phyloP scores from a whole-genome alignment of 2,329 filamentous ascomycete genomes.

The Davidsoniella australis region DNA sequence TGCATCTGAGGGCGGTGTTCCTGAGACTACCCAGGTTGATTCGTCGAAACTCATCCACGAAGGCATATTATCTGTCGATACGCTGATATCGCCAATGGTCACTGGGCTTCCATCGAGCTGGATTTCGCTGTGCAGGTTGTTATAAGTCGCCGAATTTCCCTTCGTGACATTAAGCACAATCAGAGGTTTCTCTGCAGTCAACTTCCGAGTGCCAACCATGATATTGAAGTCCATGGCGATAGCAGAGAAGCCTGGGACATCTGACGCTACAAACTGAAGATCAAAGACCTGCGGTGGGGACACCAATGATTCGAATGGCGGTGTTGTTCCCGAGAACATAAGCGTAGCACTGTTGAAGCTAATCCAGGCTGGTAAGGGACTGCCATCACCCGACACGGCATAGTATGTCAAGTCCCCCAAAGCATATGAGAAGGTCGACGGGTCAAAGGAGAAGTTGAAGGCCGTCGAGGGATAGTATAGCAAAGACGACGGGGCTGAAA shows the following conservation, averaged over 20 bases:
- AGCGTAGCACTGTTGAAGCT: conserved; percentile 49
- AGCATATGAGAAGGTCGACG: conserved; percentile 45
- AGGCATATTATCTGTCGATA: conserved; percentile 37
- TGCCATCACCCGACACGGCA: conserved; percentile 56
- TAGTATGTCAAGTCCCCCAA: conserved; percentile 49
- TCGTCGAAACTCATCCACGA: conserved; percentile 53
- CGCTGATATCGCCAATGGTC: conserved; percentile 31
- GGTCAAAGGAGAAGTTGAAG: conserved; percentile 37
- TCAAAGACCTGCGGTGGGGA: conserved; percentile 56
- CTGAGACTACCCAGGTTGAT: conserved; percentile 42
- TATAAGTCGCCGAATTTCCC: conserved; percentile 30
- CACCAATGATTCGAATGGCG: conserved; percentile 42
- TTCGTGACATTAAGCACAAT: conserved; percentile 40
- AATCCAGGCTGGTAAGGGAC: conserved; percentile 75
- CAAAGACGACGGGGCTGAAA: conserved; percentile 42
- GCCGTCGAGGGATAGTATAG: conserved; percentile 34
- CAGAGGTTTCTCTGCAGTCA: conserved; percentile 43
- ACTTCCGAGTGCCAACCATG: conserved; percentile 50
- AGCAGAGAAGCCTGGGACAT: conserved; percentile 61
- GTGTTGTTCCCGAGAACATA: conserved; percentile 54
- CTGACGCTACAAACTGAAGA: conserved; percentile 59
- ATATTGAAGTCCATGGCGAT: conserved; percentile 51
- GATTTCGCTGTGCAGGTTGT: conserved; percentile 32
- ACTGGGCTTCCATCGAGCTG: conserved; percentile 39
- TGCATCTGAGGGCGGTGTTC: conserved; percentile 43